These are phyloP conservation scores for Fusarium palustre DNA, from an alignment of 2,329 filamentous ascomycete genomes.

Conservation along the genomic window DNA sequence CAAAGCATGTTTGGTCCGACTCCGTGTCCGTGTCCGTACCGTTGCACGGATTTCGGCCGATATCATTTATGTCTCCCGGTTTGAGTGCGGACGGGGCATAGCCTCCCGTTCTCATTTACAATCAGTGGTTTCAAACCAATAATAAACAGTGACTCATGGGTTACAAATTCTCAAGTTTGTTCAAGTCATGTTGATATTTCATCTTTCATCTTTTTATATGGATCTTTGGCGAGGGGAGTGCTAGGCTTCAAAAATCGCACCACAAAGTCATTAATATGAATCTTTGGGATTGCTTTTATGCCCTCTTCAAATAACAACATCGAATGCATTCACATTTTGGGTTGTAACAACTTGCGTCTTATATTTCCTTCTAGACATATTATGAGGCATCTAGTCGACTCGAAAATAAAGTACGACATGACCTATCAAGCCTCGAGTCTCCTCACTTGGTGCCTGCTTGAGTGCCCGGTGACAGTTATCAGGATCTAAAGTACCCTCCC, in stretches of 20 bases:
- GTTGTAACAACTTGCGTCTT: not conserved
- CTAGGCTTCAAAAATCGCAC: too few species aligned
- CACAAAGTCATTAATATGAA: too few species aligned
- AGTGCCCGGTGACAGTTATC: not conserved
- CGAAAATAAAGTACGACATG: not conserved
- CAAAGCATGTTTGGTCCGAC: not conserved
- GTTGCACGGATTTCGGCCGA: not conserved
- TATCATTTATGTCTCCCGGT: not conserved
- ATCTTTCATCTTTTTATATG: too few species aligned
- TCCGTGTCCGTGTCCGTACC: constrained; percentile 4
- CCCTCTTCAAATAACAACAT: not conserved
- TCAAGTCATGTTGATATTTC: not conserved
- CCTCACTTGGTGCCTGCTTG: not conserved
- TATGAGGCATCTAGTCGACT: not conserved
- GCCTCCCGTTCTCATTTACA: not conserved
- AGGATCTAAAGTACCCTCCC: not conserved
- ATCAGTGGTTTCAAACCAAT: not conserved
- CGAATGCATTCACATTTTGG: not conserved
- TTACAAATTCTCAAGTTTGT: not conserved
- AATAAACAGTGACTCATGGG: too few species aligned
- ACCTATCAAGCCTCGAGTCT: not conserved
- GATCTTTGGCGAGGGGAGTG: not conserved
- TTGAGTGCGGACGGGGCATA: not conserved
- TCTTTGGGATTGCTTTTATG: not conserved
- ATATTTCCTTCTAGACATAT: too few species aligned